Base-by-base conservation (phyloP, 495 filamentous ascomycete species). In the Penicillium nucicola region DNA sequence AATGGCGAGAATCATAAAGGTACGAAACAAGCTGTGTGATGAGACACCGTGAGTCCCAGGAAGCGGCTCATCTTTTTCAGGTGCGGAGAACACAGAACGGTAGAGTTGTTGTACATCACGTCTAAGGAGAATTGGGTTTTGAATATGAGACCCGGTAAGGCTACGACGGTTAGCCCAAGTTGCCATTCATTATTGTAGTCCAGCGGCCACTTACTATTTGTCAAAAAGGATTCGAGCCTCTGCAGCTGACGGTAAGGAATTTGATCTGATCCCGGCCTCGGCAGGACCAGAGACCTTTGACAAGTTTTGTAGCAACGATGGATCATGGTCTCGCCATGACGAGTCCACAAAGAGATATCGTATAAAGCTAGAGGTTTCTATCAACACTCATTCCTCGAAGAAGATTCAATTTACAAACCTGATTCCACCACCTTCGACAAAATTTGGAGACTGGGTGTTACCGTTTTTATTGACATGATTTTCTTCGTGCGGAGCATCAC, bases 1-100 rank as follows among this genome's bases (percentile, higher is more conserved):
- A 14, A 67, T 57, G 0, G 64, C 60, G 23, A 67, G 39, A 12
- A 67, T 59, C 64, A 67, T 67, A 40, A 61, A 67, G 13, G 60
- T 45, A 11, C 54, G 52, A 34, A 60, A 64, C 0, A 55, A 14
- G 43, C 57, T 51, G 35, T 61, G 60, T 9, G 47, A 30, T 13
- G 58, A 30, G n/a, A 31, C n/a, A 8, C 42, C 11, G 10, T 42
- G 45, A 22, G 2, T 3, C 5, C 20, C 5, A 2, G 5, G 3
- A 15, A 7, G 12, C 10, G 13, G 32, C n/a, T 45, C n/a, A 28
- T 19, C 7, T 42, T 41, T 31, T 17, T 6, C 0, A 4, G 17
- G 17, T 9, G 35, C 39, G 5, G 34, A 14, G 35, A 49, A 61
- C 11, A 62, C 48, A 0, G 11, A 22, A 4, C 10, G 7, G 42